phyloP scores from a whole-genome alignment of 2,329 filamentous ascomycete species.

The Exophiala sp. region DNA sequence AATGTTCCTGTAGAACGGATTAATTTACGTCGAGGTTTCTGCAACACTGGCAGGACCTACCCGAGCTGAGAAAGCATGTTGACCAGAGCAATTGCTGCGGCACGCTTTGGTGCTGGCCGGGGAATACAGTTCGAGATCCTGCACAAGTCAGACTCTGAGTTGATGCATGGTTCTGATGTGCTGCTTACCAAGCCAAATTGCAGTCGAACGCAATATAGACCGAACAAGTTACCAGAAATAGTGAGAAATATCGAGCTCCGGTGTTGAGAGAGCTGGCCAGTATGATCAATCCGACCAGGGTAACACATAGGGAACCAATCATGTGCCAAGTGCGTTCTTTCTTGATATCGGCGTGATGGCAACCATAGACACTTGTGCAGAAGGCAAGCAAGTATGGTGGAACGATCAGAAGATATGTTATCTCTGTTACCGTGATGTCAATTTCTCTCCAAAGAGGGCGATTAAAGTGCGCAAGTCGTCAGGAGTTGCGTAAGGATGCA shows the following conservation, averaged over 20 bases:
- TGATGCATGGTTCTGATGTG: slow-evolving; percentile 42
- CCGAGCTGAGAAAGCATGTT: slow-evolving; percentile 28
- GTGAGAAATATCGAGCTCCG: slow-evolving; percentile 42
- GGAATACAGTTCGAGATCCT: slow-evolving; percentile 42
- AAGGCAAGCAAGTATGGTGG: slow-evolving; percentile 45
- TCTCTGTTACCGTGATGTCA: slow-evolving; percentile 30
- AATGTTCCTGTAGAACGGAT: not conserved
- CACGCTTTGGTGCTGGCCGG: slow-evolving; percentile 42
- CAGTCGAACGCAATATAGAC: not conserved
- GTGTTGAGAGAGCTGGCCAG: slow-evolving; percentile 37
- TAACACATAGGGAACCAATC: slow-evolving; percentile 34
- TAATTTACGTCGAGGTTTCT: not conserved
- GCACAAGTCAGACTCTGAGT: not conserved
- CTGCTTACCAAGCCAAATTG: slow-evolving; percentile 32
- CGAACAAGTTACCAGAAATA: slow-evolving; percentile 42
- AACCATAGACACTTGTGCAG: slow-evolving; percentile 33
- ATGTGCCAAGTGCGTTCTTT: slow-evolving; percentile 36
- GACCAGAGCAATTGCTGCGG: slow-evolving; percentile 41
- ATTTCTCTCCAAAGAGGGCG: slow-evolving; percentile 22
- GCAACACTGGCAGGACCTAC: not conserved
- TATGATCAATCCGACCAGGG: slow-evolving; percentile 39
- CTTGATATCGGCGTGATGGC: slow-evolving; percentile 31
- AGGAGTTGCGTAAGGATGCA: slow-evolving; percentile 4
- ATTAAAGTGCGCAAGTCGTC: not conserved
- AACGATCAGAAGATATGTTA: slow-evolving; percentile 45